Evolutionary conservation across 768 basidiomycete species (phyloP), one percentile per base, ranked within the genome.

Genomic region (Lactifluus echinatus): DNA sequence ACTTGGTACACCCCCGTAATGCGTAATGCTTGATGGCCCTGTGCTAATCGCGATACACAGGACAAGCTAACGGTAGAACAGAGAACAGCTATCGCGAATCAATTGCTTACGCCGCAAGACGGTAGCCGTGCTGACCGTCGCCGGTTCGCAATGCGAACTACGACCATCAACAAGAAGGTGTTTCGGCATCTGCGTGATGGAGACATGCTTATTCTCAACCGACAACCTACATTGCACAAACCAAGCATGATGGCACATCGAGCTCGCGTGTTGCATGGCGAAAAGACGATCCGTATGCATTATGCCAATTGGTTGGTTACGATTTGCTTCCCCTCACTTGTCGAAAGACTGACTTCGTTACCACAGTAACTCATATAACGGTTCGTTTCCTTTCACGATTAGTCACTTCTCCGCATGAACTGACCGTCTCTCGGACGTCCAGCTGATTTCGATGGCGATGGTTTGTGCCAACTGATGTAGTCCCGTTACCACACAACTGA

Each of bases 221-320:
- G 96, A 50, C 96, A 99, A 75, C 96, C 96, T 7, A 98, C 96
- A 1, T 77, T 99, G 51, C 96, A 99, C 70, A 99, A 99, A 68
- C 95, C 96, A 21, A 93, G 90, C 77, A 99, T 99, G 95, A 99
- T 99, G 96, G 87, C 85, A 8, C 96, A 99, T 69, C 87, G 82
- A 64, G 95, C 95, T 15, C 85, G 86, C 55, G 87, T 98, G 19
- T 70, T 99, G 60, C 81, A 84, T 60, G 96, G 95, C 24, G 96
- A 99, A 73, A 99, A 97, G 76, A 98, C 96, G 0, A 98, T 99
- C 68, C 82, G 96, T 14, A 94, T 99, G 94, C 96, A 99, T 74
- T 99, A 99, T 68, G 95, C 96, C 24, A 99, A 99, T 67, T 99
- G 95, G 93, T 95, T 57, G 51, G 83, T 75, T 47, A 26, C 23